These are phyloP conservation scores for Colletotrichum sp. DNA, from an alignment of 2,329 filamentous ascomycete genomes.

Conservation along the genomic window DNA sequence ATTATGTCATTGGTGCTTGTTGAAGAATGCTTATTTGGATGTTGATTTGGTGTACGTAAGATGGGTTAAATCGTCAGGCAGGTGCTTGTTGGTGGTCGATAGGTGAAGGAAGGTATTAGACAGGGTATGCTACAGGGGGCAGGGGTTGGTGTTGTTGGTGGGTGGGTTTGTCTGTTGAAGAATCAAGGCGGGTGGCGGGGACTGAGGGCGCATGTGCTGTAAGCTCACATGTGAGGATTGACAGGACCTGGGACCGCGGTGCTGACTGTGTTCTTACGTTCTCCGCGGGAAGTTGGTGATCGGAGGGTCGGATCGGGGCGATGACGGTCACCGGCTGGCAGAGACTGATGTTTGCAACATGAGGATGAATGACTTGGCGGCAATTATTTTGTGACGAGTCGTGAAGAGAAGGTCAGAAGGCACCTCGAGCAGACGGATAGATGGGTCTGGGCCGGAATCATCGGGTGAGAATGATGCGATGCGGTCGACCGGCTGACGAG, in stretches of 20 bases:
- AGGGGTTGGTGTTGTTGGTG: not conserved
- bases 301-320: not conserved
- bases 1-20: not conserved
- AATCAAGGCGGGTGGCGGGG: not conserved
- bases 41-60: not conserved
- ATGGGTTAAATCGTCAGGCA: not conserved
- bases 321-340: not conserved
- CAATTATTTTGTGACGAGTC: not conserved
- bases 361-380: not conserved
- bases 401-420: not conserved
- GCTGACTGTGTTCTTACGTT: not conserved
- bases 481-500: not conserved
- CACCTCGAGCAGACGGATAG: not conserved
- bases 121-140: not conserved
- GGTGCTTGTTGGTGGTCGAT: not conserved
- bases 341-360: not conserved
- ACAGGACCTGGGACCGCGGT: not conserved
- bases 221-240: not conserved
- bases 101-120: not conserved
- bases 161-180: not conserved
- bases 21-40: constrained; percentile 3
- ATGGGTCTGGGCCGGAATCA: not conserved
- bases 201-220: not conserved
- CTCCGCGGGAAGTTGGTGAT: not conserved
- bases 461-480: not conserved